Conservation (phyloP, 148 eudicot genomes). For the Dysphania ambrosioides region DNA sequence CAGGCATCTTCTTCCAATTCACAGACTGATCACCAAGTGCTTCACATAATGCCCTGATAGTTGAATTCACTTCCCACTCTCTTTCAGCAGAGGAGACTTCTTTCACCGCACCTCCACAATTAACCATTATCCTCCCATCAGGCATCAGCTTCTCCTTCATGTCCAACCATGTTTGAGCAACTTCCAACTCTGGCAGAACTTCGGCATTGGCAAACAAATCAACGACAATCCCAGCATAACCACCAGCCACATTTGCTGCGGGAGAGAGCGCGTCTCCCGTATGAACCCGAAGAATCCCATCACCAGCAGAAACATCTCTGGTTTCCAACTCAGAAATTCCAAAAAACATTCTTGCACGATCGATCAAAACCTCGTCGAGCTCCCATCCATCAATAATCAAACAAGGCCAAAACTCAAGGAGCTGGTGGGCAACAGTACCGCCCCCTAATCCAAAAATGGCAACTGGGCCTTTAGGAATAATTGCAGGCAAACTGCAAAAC, state of each 20-base stretch:
- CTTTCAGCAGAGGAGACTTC: conserved; percentile 19
- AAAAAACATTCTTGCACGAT: conserved; percentile 59
- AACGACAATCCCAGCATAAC: conserved; percentile 83
- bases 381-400: conserved; percentile 84
- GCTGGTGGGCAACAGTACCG: conserved; percentile 70
- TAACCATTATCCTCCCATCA: conserved; percentile 83
- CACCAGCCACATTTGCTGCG: conserved; percentile 50
- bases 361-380: conserved; percentile 65
- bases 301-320: conserved; percentile 14
- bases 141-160: conserved; percentile 63
- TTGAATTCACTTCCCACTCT: conserved; percentile 49
- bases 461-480: conserved; percentile 69
- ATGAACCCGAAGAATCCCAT: conserved; percentile 60
- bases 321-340: conserved; percentile 66
- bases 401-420: conserved; percentile 75
- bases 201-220: conserved; percentile 78
- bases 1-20: conserved; percentile 71
- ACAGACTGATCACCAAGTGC: conserved; percentile 62
- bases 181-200: conserved; percentile 63
- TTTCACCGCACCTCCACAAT: conserved; percentile 61
- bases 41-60: conserved; percentile 56
- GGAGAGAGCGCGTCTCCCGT: conserved; percentile 79
- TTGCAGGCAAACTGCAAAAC: conserved; percentile 68
- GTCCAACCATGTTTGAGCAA: conserved; percentile 64
- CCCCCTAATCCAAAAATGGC: conserved; percentile 88